These are phyloP conservation scores for Neohortaea acidophila DNA, from an alignment of 495 filamentous ascomycete genomes.

Conservation along the genomic window DNA sequence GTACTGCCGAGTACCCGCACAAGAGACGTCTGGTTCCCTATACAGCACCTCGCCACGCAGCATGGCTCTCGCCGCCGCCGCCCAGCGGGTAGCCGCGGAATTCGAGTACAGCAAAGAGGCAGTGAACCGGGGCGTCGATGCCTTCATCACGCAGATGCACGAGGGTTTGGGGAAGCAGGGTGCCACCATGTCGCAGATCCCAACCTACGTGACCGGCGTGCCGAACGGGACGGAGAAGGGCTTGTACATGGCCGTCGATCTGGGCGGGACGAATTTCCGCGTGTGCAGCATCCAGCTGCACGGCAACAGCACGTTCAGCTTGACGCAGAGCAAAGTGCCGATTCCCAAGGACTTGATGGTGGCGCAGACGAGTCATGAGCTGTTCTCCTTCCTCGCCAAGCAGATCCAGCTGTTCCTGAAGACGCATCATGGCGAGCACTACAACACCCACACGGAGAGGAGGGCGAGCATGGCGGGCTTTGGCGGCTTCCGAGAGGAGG, in stretches of 20 bases:
- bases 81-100: conserved; percentile 61
- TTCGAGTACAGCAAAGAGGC: conserved; percentile 75
- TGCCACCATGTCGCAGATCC: conserved; percentile 81
- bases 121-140: conserved; percentile 61
- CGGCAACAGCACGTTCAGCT: conserved; percentile 80
- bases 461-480: conserved; percentile 38
- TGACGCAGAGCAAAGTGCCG: conserved; percentile 80
- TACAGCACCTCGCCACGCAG: conserved; percentile 17
- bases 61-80: conserved; percentile 53
- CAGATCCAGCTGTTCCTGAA: conserved; percentile 80
- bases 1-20: conserved; percentile 12
- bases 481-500: conserved; percentile 43
- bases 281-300: conserved; percentile 88
- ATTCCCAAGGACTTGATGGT: conserved; percentile 85
- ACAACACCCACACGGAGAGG: conserved; percentile 50
- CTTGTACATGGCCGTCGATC: conserved; percentile 86
- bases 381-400: conserved; percentile 85
- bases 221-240: conserved; percentile 99
- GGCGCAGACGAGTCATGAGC: conserved; percentile 67
- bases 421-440: conserved; percentile 80
- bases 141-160: conserved; percentile 75
- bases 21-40: conserved; percentile 9
- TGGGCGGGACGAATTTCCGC: conserved; percentile 94
- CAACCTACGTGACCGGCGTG: conserved; percentile 86
- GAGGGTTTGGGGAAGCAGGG: conserved; percentile 70